Evolutionary conservation across 768 basidiomycete genomes (phyloP).

Genomic region (Pleurotus cornucopiae): DNA sequence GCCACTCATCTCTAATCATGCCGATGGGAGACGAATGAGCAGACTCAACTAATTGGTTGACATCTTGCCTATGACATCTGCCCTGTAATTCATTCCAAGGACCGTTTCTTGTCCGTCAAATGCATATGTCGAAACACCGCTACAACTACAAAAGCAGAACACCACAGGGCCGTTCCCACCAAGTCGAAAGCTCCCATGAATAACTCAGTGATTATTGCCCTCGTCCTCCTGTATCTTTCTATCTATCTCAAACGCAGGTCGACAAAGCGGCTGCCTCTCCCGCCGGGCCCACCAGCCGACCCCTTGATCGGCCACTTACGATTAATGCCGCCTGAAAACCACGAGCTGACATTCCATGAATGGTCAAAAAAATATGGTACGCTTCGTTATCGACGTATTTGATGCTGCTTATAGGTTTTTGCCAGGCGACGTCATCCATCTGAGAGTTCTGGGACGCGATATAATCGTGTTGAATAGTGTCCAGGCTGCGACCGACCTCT

Average conservation of each 20-base stretch:
- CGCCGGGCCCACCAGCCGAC: conserved; percentile 34
- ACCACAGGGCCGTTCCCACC: no score
- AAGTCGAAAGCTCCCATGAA: background rate
- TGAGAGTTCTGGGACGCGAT: conserved; percentile 20
- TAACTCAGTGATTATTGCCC: background rate
- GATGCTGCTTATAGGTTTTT: background rate
- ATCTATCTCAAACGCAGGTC: background rate
- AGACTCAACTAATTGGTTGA: no score
- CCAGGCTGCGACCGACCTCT: conserved; percentile 22
- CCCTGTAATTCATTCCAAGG: no score
- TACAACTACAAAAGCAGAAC: no score
- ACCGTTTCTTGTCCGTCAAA: no score
- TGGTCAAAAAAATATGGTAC: conserved; percentile 30
- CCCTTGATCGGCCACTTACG: conserved; percentile 33
- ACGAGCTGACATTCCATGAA: conserved; percentile 22
- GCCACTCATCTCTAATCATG: no score
- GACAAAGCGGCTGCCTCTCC: conserved; percentile 10
- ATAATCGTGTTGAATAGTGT: conserved; percentile 20
- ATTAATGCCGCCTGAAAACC: conserved; percentile 23
- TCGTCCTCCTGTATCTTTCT: background rate
- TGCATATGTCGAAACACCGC: no score
- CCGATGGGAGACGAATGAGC: no score
- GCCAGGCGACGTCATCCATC: conserved; percentile 20
- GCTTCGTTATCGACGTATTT: background rate
- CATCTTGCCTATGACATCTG: no score